Base-by-base conservation (phyloP, 164 flowering plant genomes). In the Nelumbo lutea region DNA sequence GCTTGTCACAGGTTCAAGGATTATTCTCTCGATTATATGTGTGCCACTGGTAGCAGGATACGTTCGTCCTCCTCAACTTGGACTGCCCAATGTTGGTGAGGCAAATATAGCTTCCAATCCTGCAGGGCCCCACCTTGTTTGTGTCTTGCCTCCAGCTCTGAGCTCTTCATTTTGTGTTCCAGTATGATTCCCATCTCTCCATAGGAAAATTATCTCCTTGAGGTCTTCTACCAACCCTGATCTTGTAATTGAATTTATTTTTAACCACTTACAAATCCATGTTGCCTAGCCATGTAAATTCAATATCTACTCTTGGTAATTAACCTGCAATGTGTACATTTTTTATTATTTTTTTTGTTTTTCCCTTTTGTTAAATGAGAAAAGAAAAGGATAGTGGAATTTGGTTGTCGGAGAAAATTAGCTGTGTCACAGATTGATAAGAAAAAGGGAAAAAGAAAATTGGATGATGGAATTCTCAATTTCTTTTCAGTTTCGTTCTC, bases 151-250 rank as follows among this genome's bases (percentile, higher is more conserved):
- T 68, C 91, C 98, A 0, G 71, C 86, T 72, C 89, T 91, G 68
- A 88, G 98, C 86, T 96, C 98, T 38, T 93, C 99, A 9, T 96
- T 78, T 76, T 96, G 98, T 72, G 77, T 88, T 60, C 88, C 97
- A 42, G 83, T 87, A 5, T 88, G 75, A 86, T 59, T 57, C 6
- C 10, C 45, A 43, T 40, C 42, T 39, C 55, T 64, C 45, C 47
- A 42, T 41, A 45, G 41, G 13, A 44, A 40, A 15, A 48, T 14
- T 48, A 47, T 65, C 15, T 72, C 52, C 42, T 66, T 45, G 42
- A 67, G 61, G 56, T 47, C 50, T 15, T 42, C 9, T 53, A n/a
- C 15, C 55, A 27, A 62, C 46, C 50, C 50, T 45, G 9, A 41
- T 44, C n/a, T n/a, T 14, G 40, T 10, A 47, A 41, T 68, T 68